Evolutionary conservation across 116 monocot genomes (phyloP).

Genomic region (Phalaenopsis hybrid): DNA sequence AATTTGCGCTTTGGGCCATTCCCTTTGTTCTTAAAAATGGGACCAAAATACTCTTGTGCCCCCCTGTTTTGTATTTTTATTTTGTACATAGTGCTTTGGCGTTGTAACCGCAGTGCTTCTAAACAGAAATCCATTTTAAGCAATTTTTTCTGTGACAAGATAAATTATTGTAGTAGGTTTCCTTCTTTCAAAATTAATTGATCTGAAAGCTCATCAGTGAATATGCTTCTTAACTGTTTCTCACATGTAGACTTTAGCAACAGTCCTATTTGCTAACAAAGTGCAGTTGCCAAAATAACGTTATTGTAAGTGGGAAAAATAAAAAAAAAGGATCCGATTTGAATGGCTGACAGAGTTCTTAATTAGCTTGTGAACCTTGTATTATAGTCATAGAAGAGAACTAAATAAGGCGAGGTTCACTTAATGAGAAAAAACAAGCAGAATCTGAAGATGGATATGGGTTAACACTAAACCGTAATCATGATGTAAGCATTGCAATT

Average conservation of each 20-base stretch:
- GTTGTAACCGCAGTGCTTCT: too few species aligned
- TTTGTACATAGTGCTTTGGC: too few species aligned
- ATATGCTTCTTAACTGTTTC: conserved; percentile 2
- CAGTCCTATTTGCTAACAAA: background rate
- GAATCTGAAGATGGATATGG: conserved; percentile 38
- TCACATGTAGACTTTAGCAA: background rate
- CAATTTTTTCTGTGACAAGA: too few species aligned
- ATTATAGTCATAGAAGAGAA: conserved; percentile 34
- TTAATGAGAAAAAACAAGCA: conserved; percentile 27
- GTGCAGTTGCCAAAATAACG: conserved; percentile 1
- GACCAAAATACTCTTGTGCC: too few species aligned
- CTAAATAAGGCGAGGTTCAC: conserved; percentile 29
- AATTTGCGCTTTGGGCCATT: too few species aligned
- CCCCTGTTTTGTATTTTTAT: too few species aligned
- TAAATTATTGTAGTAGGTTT: background rate
- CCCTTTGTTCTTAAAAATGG: too few species aligned
- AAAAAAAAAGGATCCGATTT: background rate
- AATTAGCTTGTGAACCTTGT: conserved; percentile 25
- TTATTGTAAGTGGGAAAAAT: background rate
- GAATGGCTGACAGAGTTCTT: conserved; percentile 6
- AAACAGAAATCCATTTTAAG: too few species aligned
- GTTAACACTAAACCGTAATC: conserved; percentile 11
- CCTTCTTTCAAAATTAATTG: background rate
- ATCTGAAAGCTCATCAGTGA: background rate
- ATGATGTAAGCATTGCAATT: conserved; percentile 26